Conservation (phyloP, 768 basidiomycete species). For the Pilatotrama ljubarskyi region DNA sequence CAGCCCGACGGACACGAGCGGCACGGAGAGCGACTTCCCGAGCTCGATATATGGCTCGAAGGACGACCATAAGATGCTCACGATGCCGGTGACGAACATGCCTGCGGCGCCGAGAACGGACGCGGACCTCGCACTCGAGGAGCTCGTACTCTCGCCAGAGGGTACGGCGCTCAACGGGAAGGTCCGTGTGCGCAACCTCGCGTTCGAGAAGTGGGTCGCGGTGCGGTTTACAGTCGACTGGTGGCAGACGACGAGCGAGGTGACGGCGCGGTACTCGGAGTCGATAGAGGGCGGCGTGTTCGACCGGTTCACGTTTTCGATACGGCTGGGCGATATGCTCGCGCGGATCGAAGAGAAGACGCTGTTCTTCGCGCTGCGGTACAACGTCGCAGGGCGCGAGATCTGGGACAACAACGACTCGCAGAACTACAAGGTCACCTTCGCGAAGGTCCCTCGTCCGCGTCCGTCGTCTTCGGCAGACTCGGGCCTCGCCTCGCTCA, state of each 20-base stretch:
- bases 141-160: constrained; percentile 52
- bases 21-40: constrained; percentile 77
- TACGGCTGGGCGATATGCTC: constrained; percentile 78
- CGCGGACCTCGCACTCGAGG: constrained; percentile 56
- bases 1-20: constrained; percentile 81
- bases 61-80: constrained; percentile 32
- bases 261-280: constrained; percentile 71
- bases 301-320: constrained; percentile 77
- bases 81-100: constrained; percentile 23
- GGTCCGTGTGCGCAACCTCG: constrained; percentile 80
- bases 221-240: constrained; percentile 91
- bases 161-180: constrained; percentile 63
- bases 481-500: constrained; percentile 59
- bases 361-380: constrained; percentile 76
- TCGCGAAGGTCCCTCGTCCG: constrained; percentile 40
- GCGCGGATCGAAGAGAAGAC: constrained; percentile 80
- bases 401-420: constrained; percentile 92
- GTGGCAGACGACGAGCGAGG: constrained; percentile 97
- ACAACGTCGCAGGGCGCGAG: constrained; percentile 67
- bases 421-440: constrained; percentile 75
- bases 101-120: constrained; percentile 13
- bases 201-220: constrained; percentile 84
- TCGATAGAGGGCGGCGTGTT: constrained; percentile 39
- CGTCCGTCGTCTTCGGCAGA: constrained; percentile 26
- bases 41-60: constrained; percentile 59